A percentile compares a stretch with the other conserved stretches of the same genome.
Conservation (phyloP, 2,329 filamentous ascomycete genomes). For the Ophiostoma sp. region DNA sequence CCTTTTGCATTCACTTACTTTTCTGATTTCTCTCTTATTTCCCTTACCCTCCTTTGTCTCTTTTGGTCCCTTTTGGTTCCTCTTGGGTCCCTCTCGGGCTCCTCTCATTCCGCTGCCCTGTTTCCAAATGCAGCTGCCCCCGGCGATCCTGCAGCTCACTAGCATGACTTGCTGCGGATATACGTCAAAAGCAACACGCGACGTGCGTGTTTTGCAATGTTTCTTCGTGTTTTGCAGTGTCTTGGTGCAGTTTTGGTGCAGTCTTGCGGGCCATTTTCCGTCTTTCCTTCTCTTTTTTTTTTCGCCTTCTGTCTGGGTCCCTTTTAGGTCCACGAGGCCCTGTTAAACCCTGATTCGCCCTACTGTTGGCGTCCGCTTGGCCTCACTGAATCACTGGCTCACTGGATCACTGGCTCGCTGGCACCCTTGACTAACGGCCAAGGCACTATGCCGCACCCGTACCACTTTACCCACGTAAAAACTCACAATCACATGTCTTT, state of each 20-base stretch:
- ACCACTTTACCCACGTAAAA: not conserved
- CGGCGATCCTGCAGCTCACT: not conserved
- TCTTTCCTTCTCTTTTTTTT: not conserved
- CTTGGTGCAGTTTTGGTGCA: not conserved
- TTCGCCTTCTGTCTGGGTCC: not conserved
- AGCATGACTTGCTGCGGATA: conserved; percentile 8
- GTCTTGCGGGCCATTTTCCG: not conserved
- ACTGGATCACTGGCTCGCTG: no score
- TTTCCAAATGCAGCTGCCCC: conserved; percentile 3
- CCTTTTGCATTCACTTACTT: not conserved
- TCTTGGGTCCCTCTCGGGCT: not conserved
- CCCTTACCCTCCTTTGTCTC: not conserved
- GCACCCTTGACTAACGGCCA: not conserved
- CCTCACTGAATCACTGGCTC: not conserved
- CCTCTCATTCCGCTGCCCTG: conserved; percentile 3
- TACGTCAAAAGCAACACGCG: not conserved
- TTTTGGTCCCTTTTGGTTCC: not conserved
- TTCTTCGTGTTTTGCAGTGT: not conserved
- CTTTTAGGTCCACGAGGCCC: not conserved
- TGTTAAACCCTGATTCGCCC: not conserved
- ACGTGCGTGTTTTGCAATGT: not conserved
- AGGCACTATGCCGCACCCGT: conserved; percentile 15
- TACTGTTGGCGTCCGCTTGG: not conserved
- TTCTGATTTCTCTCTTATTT: not conserved
- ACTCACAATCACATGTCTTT: conserved; percentile 11